A percentile compares a stretch with the other conserved stretches of the same genome.
phyloP scores from a whole-genome alignment of 2,329 filamentous ascomycete genomes.

The Aaosphaeria arxii region DNA sequence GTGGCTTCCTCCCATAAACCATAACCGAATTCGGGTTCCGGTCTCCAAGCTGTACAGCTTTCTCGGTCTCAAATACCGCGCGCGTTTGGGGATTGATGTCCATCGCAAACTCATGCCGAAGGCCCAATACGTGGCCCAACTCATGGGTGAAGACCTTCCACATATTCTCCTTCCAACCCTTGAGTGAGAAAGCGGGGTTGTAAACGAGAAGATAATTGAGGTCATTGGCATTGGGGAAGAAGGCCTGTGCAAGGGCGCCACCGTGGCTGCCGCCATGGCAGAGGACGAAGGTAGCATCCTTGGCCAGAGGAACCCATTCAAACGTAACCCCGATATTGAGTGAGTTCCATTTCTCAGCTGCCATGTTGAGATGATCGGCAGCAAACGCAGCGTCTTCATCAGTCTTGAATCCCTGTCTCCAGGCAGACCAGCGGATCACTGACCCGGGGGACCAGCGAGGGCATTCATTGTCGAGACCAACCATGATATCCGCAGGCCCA shows the following conservation, averaged over 20 bases:
- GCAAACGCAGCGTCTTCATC: neutral
- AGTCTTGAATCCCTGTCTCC: neutral
- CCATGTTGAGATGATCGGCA: neutral
- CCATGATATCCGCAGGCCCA: neutral
- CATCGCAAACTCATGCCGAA: neutral
- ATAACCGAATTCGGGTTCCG: neutral
- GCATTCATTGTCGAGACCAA: neutral
- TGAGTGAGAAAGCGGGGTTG: neutral
- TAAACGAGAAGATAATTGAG: neutral
- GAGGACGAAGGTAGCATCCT: neutral
- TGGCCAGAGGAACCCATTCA: neutral
- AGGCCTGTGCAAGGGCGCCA: neutral
- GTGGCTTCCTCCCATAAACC: neutral
- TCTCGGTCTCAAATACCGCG: neutral
- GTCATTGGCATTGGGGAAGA: neutral
- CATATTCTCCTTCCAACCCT: neutral
- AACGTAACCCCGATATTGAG: neutral
- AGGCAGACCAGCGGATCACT: neutral
- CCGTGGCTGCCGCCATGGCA: neutral
- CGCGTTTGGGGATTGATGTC: neutral
- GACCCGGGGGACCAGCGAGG: neutral
- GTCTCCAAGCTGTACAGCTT: neutral
- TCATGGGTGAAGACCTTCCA: neutral
- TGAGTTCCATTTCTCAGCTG: neutral
- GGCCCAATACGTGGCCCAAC: neutral